Base-by-base conservation (phyloP, 1,284 basidiomycete genomes). In the Veloboletus limbatus region DNA sequence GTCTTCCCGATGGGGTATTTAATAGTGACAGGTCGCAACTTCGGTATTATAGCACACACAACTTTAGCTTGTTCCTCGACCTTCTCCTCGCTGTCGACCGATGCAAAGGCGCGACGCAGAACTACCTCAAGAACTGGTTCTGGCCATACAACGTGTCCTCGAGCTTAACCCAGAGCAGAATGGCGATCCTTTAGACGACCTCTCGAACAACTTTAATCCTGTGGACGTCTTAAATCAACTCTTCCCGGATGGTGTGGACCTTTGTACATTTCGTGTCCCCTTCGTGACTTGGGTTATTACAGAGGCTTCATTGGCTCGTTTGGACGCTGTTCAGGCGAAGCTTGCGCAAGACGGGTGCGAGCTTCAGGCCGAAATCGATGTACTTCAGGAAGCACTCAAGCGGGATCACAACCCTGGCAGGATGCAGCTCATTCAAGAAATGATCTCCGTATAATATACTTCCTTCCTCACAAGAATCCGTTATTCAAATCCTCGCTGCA, bases 361-460 rank as follows among this genome's bases (percentile, higher is more conserved):
- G 42, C 67, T 92, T n/a, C 79, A 83, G 56, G 69, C 72, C n/a
- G 88, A 94, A 69, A 84, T 96, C 31, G 74, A 82, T 42, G 60
- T 67, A 8, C 72, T 96, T 45, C 79, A 85, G 49, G 71, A 69
- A 26, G 81, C 90, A 60, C 67, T 96, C 43, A 74, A 76, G 53
- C 71, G 69, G 13, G 86, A 89, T 58, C 92, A 95, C 65, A 88
- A 92, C 65, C 88, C 89, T 17, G 79, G 79, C 43, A 77, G 82
- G 54, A 93, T 96, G 88, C 83, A 88, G 44, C 72, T 84, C 38
- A 92, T 96, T 44, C 93, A 97, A 65, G 87, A 89, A 63, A 91
- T 95, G 79, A 96, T 97, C 47, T 92, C 87, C 18, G 92, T 96
- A 56, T 54, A 73, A 56, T 31, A 24, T 31, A 10, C 25, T 41